Evolutionary conservation across 768 basidiomycete genomes (phyloP).

Genomic region (Lanmaoa pseudosensibilis): DNA sequence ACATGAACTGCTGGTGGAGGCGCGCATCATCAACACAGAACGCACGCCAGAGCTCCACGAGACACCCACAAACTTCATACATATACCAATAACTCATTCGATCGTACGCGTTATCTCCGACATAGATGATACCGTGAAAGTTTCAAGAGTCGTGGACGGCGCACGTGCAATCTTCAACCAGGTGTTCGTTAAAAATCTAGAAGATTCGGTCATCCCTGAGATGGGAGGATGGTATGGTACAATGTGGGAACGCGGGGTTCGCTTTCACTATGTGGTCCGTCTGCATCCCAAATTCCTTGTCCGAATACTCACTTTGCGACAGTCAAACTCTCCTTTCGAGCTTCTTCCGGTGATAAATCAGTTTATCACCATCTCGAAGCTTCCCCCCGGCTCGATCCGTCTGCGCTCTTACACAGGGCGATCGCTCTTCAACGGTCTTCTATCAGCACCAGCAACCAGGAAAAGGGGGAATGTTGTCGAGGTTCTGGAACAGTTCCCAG

Average conservation of each 20-base stretch:
- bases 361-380: slow-evolving; percentile 67
- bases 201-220: slow-evolving; percentile 76
- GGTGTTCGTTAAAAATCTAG: slow-evolving; percentile 84
- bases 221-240: slow-evolving; percentile 77
- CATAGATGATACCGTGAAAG: slow-evolving; percentile 83
- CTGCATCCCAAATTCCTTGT: not conserved
- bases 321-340: slow-evolving; percentile 91
- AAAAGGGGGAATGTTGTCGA: slow-evolving; percentile 84
- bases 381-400: slow-evolving; percentile 76
- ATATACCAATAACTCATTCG: slow-evolving; percentile 56
- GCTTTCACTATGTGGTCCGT: slow-evolving; percentile 89
- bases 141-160: slow-evolving; percentile 73
- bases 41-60: slow-evolving; percentile 43
- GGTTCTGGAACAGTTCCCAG: slow-evolving; percentile 69
- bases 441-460: slow-evolving; percentile 77
- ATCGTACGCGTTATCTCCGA: slow-evolving; percentile 85
- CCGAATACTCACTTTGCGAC: slow-evolving; percentile 6
- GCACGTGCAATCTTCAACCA: slow-evolving; percentile 84
- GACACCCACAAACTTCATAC: slow-evolving; percentile 26
- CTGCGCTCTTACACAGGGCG: slow-evolving; percentile 84
- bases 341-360: slow-evolving; percentile 75
- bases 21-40: slow-evolving; percentile 44
- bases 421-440: slow-evolving; percentile 78
- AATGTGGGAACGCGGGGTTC: slow-evolving; percentile 69
- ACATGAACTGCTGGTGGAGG: slow-evolving; percentile 54